Base-by-base conservation (phyloP, 139 green algal species). In the Chlamydomonas applanata region DNA sequence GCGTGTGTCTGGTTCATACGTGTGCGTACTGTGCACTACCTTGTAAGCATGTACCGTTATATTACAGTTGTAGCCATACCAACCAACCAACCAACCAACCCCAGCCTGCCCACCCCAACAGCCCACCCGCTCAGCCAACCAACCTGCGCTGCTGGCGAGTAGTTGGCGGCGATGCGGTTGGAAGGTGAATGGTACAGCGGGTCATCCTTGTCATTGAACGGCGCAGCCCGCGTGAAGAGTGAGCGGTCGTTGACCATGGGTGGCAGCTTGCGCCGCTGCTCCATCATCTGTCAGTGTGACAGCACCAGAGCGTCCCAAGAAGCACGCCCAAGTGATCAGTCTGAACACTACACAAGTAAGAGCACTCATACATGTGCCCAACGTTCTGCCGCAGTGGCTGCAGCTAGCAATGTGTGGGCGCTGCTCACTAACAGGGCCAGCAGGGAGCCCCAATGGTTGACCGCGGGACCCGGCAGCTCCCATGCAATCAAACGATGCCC, bases 151-250 rank as follows among this genome's bases (percentile, higher is more conserved):
- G 40, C 40, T 49, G 40, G 40, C 40, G 40, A 49, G 77, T 87
- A 92, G 80, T 92, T 80, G 30, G 73, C 81, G 4, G 70, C 89
- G 44, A 95, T 95, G 29, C 85, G 78, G 69, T 84, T 88, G 16
- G 79, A 89, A 1, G 90, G 87, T 1, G 83, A 87, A 69, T 91
- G 90, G 72, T 93, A 93, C 52, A 89, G 90, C 3, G 86, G 79
- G 67, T 93, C 90, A 1, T 81, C 78, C 32, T 82, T 87, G 79
- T 91, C 82, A 2, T 85, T 86, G 76, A 81, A 95, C 0, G 89
- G 77, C 0, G 87, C 85, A 27, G 87, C 88, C 3, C 74, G 75
- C 17, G 90, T 95, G 80, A 93, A 93, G 29, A 93, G 72, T 1
- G 86, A 71, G 29, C 87, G 77, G 52, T 90, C 84, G 75, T 92